phyloP scores from a whole-genome alignment of 495 filamentous ascomycete genomes.

The Halenospora varia region DNA sequence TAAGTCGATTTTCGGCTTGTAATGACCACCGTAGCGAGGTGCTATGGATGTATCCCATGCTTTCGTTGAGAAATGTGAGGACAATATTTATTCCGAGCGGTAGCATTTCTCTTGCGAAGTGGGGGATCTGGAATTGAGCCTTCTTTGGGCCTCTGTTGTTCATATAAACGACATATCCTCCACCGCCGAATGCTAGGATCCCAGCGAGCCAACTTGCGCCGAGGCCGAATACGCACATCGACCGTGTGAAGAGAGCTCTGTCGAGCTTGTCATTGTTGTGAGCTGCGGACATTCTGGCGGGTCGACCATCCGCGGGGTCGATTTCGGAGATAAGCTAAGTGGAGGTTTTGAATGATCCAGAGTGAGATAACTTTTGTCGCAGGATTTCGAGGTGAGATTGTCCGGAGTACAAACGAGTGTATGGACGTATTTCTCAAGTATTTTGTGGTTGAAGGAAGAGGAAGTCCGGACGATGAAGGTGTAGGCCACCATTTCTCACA shows the following conservation, averaged over 20 bases:
- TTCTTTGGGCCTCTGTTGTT: background rate
- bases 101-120: conserved; percentile 13
- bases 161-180: conserved; percentile 7
- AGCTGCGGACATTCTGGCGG: background rate
- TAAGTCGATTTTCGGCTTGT: conserved; percentile 12
- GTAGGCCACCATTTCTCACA: no score
- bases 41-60: conserved; percentile 14
- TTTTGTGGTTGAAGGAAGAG: no score
- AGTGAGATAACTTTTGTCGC: background rate
- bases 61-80: conserved; percentile 14
- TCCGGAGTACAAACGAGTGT: no score
- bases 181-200: conserved; percentile 6
- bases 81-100: conserved; percentile 16
- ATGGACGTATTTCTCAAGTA: no score
- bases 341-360: background rate
- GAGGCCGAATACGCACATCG: conserved; percentile 6
- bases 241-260: conserved; percentile 6
- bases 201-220: conserved; percentile 6
- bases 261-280: conserved; percentile 9
- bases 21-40: conserved; percentile 15
- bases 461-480: no score
- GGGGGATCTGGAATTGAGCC: conserved; percentile 18
- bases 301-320: background rate
- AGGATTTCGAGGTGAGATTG: no score
- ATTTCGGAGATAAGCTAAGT: background rate